A percentile compares a stretch with the other conserved stretches of the same genome.
Evolutionary conservation across 148 eudicot genomes (phyloP).

Genomic region (Polygonum aviculare): DNA sequence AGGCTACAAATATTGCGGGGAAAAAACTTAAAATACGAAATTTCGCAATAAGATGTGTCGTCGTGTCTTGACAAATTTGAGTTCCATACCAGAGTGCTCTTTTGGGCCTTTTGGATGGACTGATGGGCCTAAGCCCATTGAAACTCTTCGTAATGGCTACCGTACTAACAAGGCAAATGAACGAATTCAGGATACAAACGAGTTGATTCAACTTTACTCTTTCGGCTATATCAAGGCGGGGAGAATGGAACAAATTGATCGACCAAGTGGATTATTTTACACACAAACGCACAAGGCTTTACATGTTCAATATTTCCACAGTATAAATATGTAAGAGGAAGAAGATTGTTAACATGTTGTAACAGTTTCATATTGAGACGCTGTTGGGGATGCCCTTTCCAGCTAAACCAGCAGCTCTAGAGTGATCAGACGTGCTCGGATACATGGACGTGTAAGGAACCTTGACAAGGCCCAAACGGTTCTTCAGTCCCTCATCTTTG

Average conservation of each 20-base stretch:
- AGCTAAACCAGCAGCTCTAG: constrained; percentile 33
- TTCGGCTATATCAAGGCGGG: not conserved
- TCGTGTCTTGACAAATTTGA: too few species aligned
- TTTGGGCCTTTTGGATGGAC: not conserved
- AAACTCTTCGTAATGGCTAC: too few species aligned
- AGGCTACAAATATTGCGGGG: too few species aligned
- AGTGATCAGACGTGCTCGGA: constrained; percentile 51
- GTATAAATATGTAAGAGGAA: not conserved
- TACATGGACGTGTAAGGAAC: constrained; percentile 49
- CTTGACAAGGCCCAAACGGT: constrained; percentile 47
- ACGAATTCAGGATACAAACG: not conserved
- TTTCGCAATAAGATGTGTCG: too few species aligned
- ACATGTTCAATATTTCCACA: not conserved
- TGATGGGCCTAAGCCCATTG: too few species aligned
- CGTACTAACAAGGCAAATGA: too few species aligned
- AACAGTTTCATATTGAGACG: constrained; percentile 34
- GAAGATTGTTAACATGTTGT: not conserved
- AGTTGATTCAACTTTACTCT: not conserved
- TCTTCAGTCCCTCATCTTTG: constrained; percentile 31
- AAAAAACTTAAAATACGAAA: too few species aligned
- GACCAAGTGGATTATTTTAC: not conserved
- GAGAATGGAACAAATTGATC: not conserved
- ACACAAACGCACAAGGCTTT: not conserved
- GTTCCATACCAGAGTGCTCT: too few species aligned
- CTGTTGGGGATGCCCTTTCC: constrained; percentile 71